Evolutionary conservation across 257 asterid species (phyloP), one percentile per base, ranked within the genome.

Genomic region (Ligustrum vulgare): DNA sequence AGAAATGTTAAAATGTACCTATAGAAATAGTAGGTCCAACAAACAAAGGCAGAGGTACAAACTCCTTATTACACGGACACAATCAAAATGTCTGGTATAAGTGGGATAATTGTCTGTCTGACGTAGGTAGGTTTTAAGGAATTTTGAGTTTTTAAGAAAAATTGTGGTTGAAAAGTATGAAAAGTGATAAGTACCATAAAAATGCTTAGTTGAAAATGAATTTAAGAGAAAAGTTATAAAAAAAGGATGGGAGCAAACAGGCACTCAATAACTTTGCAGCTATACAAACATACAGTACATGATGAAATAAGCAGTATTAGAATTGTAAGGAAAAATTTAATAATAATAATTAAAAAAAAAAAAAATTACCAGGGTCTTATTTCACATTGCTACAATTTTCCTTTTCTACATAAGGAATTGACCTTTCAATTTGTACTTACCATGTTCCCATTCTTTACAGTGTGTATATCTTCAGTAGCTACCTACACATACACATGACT

Each of bases 401-500:
- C 77, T 18, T 51, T 69, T 65, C 78, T 66, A 75, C 72, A 82
- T 79, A 82, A 78, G 41, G 76, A 82, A 82, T 73, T 69, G 78
- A 82, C 78, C 73, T 79, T 75, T 76, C 83, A 66, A 68, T 75
- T 64, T 82, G 70, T 84, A 69, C 73, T 54, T n/a, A n/a, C n/a
- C n/a, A 75, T 77, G 18, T 15, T 71, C 81, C 78, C 83, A 72
- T 76, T 84, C 85, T 85, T 87, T 90, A 85, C 91, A 89, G 71
- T 83, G 89, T 86, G 60, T 51, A 51, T 51, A 77, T 69, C 88
- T 75, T 84, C 86, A 78, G 74, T 71, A 82, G 78, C 86, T 81
- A 86, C 23, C 9, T 90, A 34, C 18, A 67, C 36, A 70, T 51
- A 12, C 58, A 16, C 22, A 4, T 49, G 60, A 18, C 60, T 3